These are phyloP conservation scores for Pyrenopolyporus hunteri DNA, from an alignment of 495 filamentous ascomycete species.

Conservation along the genomic window DNA sequence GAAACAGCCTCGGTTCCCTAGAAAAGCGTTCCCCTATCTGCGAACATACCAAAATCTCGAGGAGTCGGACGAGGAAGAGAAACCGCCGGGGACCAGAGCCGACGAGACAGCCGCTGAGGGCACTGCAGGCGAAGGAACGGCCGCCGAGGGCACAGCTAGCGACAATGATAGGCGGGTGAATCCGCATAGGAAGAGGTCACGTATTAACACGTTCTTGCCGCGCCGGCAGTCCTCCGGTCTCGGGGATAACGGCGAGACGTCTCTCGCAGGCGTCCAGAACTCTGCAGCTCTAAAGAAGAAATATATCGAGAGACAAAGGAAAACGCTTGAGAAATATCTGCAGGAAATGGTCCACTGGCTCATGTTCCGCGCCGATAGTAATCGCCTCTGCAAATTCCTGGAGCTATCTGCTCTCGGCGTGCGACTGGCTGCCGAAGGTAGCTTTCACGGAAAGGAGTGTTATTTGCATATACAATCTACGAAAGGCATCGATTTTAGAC, in stretches of 20 bases:
- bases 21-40: conserved; percentile 89
- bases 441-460: conserved; percentile 97
- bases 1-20: conserved; percentile 87
- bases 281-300: conserved; percentile 51
- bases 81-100: conserved; percentile 50
- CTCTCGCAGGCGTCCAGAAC: conserved; percentile 33
- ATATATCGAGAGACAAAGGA: conserved; percentile 71
- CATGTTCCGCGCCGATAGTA: conserved; percentile 95
- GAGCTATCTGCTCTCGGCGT: conserved; percentile 95
- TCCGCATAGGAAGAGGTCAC: conserved; percentile 65
- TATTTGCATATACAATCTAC: conserved; percentile 88
- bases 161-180: conserved; percentile 48
- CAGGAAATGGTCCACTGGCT: conserved; percentile 92
- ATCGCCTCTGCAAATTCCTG: conserved; percentile 92
- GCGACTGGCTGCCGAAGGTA: conserved; percentile 91
- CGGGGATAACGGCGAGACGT: conserved; percentile 44
- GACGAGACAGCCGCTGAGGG: conserved; percentile 57
- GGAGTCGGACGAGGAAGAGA: conserved; percentile 84
- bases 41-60: conserved; percentile 80
- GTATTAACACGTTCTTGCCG: conserved; percentile 62
- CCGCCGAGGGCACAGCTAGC: conserved; percentile 49
- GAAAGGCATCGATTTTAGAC: conserved; percentile 88
- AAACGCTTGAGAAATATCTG: conserved; percentile 89
- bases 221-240: conserved; percentile 51
- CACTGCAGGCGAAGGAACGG: conserved; percentile 54